Evolutionary conservation across 306 rosid genomes (phyloP).

Genomic region (Cucurbita pepo): DNA sequence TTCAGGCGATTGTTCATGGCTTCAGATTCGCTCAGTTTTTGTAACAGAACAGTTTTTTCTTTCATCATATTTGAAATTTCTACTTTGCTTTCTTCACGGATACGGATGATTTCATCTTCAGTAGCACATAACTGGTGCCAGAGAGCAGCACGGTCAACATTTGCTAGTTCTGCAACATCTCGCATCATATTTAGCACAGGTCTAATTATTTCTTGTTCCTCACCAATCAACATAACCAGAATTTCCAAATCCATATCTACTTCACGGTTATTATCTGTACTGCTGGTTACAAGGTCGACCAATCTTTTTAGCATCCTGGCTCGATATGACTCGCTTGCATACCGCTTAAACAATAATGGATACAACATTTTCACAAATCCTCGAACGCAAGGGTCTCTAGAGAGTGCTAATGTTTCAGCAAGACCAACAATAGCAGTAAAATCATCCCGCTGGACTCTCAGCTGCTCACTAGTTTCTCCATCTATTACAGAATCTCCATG

Average conservation of each 20-base stretch:
- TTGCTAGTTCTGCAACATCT: constrained; percentile 86
- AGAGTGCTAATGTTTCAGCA: constrained; percentile 84
- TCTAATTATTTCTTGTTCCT: constrained; percentile 68
- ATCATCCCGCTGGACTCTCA: constrained; percentile 67
- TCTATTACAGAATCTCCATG: constrained; percentile 40
- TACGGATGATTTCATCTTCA: constrained; percentile 68
- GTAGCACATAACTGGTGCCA: constrained; percentile 94
- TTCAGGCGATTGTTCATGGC: constrained; percentile 57
- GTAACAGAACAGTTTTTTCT: constrained; percentile 49
- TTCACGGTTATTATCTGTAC: constrained; percentile 47
- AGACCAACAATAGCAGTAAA: constrained; percentile 87
- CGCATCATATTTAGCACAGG: constrained; percentile 87
- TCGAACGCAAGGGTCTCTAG: constrained; percentile 60
- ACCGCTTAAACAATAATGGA: constrained; percentile 75
- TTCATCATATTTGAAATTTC: constrained; percentile 48
- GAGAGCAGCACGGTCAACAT: constrained; percentile 84
- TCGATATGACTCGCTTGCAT: constrained; percentile 65
- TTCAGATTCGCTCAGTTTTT: constrained; percentile 79
- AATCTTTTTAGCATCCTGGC: constrained; percentile 83
- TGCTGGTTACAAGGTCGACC: constrained; percentile 69
- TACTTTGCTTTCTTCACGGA: constrained; percentile 58
- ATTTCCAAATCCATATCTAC: constrained; percentile 76
- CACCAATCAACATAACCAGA: constrained; percentile 65
- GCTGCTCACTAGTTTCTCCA: constrained; percentile 56
- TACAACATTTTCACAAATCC: constrained; percentile 83